Percentiles rank a stretch among this genome's conserved stretches.
Conservation (phyloP, 805 yeast species). For the Priceomyces carsonii region DNA sequence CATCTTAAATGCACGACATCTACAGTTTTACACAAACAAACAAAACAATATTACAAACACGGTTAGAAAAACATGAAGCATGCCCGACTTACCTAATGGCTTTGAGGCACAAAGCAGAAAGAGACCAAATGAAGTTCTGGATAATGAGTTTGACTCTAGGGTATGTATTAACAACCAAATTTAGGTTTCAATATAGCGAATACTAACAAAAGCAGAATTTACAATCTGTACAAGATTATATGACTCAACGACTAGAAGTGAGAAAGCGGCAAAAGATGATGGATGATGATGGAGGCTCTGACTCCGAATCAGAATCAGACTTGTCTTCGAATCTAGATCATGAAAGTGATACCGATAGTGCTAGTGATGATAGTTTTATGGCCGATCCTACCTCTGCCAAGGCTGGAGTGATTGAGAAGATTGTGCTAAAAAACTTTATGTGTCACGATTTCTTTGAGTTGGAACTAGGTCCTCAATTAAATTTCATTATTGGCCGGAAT, state of each 20-base stretch:
- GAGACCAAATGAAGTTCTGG: too few relatives aligned
- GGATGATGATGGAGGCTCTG: conserved; percentile 10
- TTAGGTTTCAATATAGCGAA: too few relatives aligned
- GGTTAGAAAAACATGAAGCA: too few relatives aligned
- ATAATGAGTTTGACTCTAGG: too few relatives aligned
- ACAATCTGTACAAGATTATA: conserved; percentile 12
- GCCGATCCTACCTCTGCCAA: conserved; percentile 25
- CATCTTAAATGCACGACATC: too few relatives aligned
- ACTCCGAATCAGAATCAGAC: conserved; percentile 10
- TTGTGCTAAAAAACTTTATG: conserved; percentile 78
- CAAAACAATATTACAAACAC: too few relatives aligned
- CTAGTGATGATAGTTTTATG: conserved; percentile 11
- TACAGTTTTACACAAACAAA: too few relatives aligned
- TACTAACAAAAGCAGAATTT: conserved; percentile 12
- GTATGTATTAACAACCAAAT: too few relatives aligned
- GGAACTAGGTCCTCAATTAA: conserved; percentile 73
- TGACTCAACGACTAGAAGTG: conserved; percentile 13
- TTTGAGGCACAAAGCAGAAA: too few relatives aligned
- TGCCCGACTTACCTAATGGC: too few relatives aligned
- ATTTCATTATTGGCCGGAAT: conserved; percentile 85
- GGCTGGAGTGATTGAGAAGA: conserved; percentile 69
- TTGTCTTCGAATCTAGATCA: conserved; percentile 6
- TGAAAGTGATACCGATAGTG: conserved; percentile 9
- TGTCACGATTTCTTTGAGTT: conserved; percentile 83
- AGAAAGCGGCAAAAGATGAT: conserved; percentile 12